Percentiles rank a stretch among this genome's conserved stretches.
These are phyloP conservation scores for Cadophora luteo-olivacea DNA, from an alignment of 2,329 filamentous ascomycete genomes.

Conservation along the genomic window DNA sequence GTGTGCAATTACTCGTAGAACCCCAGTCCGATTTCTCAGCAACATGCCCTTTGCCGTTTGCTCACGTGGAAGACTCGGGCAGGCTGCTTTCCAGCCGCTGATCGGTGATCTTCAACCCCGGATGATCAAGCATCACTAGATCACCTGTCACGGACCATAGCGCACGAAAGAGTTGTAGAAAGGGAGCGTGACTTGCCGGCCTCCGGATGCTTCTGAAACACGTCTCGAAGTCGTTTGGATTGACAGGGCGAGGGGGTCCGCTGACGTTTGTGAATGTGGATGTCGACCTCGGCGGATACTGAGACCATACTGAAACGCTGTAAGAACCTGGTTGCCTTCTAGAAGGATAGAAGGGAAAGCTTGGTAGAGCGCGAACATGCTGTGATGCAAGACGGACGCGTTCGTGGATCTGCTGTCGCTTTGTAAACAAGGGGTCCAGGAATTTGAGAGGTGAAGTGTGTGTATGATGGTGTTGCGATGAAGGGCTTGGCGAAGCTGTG, in stretches of 20 bases:
- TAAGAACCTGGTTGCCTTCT: conserved; percentile 9
- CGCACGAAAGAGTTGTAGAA: background rate
- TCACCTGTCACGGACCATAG: background rate
- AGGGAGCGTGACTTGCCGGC: conserved; percentile 10
- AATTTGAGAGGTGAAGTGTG: conserved; percentile 6
- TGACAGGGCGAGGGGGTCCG: background rate
- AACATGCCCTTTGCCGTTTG: background rate
- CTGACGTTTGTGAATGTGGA: background rate
- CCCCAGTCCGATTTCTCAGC: background rate
- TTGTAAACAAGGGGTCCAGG: background rate
- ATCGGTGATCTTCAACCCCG: conserved; percentile 16
- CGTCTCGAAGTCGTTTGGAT: conserved; percentile 18
- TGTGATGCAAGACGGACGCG: background rate
- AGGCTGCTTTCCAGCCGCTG: conserved; percentile 1
- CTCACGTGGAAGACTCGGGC: background rate
- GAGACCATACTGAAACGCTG: conserved; percentile 17
- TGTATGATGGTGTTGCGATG: conserved; percentile 1
- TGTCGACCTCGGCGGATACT: conserved; percentile 6
- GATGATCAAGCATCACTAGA: conserved; percentile 14
- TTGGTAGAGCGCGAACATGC: background rate
- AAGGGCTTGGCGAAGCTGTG: background rate
- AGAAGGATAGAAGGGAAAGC: conserved; percentile 11
- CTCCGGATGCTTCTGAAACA: conserved; percentile 9
- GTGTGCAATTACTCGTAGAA: background rate
- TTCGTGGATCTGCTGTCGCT: background rate